A percentile compares a stretch with the other conserved stretches of the same genome.
Conservation (phyloP, 176 grass and related monocot species). For the Avena sativa region DNA sequence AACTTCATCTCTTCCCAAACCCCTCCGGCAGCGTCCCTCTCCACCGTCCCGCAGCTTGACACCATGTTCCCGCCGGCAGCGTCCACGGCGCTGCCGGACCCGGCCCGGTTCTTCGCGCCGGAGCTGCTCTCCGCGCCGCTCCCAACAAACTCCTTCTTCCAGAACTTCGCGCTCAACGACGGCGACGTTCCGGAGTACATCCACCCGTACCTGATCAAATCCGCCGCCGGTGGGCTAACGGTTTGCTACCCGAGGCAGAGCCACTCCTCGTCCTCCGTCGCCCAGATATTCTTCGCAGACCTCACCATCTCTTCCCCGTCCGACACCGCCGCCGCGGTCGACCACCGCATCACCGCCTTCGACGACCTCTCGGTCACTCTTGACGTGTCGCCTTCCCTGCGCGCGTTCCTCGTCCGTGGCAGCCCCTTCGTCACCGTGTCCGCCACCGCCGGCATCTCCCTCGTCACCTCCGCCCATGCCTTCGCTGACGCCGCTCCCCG, state of each 20-base stretch:
- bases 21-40: neutral
- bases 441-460: slow-evolving; percentile 34
- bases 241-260: slow-evolving; percentile 72
- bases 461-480: slow-evolving; percentile 64
- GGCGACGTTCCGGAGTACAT: slow-evolving; percentile 92
- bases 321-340: neutral
- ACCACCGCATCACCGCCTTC: slow-evolving; percentile 69
- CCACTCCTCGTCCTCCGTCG: slow-evolving; percentile 53
- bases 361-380: slow-evolving; percentile 89
- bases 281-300: slow-evolving; percentile 79
- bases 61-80: slow-evolving; percentile 59
- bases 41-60: neutral
- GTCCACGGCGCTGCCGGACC: slow-evolving; percentile 79
- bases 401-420: slow-evolving; percentile 77
- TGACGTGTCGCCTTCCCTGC: slow-evolving; percentile 65
- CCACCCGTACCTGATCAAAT: slow-evolving; percentile 81
- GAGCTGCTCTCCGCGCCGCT: slow-evolving; percentile 67
- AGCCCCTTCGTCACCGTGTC: slow-evolving; percentile 73
- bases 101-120: slow-evolving; percentile 73
- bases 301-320: slow-evolving; percentile 65
- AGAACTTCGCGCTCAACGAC: slow-evolving; percentile 82
- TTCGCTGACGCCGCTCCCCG: slow-evolving; percentile 57
- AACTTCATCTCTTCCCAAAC: neutral
- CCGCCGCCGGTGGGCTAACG: slow-evolving; percentile 57
- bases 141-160: slow-evolving; percentile 95